phyloP scores from a whole-genome alignment of 441 rosid genomes.

The Mallotus japonicus region DNA sequence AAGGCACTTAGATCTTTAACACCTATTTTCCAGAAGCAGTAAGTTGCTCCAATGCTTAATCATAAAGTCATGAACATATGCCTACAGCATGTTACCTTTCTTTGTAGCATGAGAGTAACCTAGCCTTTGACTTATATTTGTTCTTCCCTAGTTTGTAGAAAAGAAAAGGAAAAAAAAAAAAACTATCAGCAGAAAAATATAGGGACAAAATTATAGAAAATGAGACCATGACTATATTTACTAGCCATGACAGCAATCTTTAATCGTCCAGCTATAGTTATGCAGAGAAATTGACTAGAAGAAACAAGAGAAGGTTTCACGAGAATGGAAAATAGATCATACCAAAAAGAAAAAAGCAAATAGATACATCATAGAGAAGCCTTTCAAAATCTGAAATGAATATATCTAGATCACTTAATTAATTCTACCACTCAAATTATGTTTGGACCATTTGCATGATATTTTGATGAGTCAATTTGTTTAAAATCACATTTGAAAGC shows the following conservation, averaged over 20 bases:
- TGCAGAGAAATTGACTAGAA: background rate
- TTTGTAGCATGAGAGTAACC: slow-evolving; percentile 28
- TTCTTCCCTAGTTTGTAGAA: slow-evolving; percentile 44
- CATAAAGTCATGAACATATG: slow-evolving; percentile 11
- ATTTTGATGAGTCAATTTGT: too few relatives aligned
- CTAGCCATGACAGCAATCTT: background rate
- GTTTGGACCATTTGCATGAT: too few relatives aligned
- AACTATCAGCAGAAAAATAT: background rate
- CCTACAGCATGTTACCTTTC: slow-evolving; percentile 41
- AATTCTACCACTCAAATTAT: too few relatives aligned
- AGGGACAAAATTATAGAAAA: slow-evolving; percentile 3
- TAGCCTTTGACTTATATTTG: slow-evolving; percentile 30
- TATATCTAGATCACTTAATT: too few relatives aligned
- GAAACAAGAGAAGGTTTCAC: background rate
- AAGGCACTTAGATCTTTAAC: slow-evolving; percentile 26
- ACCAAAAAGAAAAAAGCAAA: too few relatives aligned
- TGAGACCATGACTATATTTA: background rate
- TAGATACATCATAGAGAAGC: background rate
- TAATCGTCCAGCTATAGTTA: background rate
- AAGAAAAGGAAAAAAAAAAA: background rate
- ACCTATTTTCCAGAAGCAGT: slow-evolving; percentile 30
- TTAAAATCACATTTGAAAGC: too few relatives aligned
- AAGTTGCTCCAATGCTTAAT: slow-evolving; percentile 23
- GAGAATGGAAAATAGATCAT: background rate
- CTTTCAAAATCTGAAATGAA: background rate